Evolutionary conservation across 495 filamentous ascomycete species (phyloP), one percentile per base, ranked within the genome.

Genomic region (Lophiotrema nucula): DNA sequence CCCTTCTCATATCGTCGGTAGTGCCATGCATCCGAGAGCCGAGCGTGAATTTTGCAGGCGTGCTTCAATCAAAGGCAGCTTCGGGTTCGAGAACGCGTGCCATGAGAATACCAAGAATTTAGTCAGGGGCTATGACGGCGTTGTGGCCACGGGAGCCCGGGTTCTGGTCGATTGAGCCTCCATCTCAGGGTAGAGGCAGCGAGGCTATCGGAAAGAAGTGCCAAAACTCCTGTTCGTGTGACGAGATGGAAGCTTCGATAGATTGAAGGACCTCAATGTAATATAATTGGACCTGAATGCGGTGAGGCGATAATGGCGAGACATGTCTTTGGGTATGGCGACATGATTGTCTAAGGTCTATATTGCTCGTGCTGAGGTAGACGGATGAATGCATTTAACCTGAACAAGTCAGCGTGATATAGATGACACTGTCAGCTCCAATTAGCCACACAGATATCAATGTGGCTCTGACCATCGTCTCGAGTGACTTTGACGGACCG

Each of bases 131-230:
- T 5, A 48, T 49, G 43, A 53, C 49, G 49, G 22, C n/a, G 4
- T 47, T n/a, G n/a, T 23, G 16, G 43, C 16, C 27, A 43, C 50
- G 18, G 15, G 13, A 54, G 25, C 25, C 57, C 50, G 57, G 57
- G 57, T 53, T 60, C 25, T 43, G 57, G 50, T 54, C 50, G 43
- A 16, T 56, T 54, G 57, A 60, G 57, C 49, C 57, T 53, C 57
- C 23, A 28, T 6, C 27, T n/a, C 39, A 41, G 35, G 51, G 47
- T n/a, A 27, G 1, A 44, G 23, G 38, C 45, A 44, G 31, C 11
- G 38, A 48, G 39, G 27, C 22, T 44, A 33, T 19, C 58, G 45
- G 19, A 46, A 33, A 42, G 18, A 39, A 22, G 5, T 21, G 46
- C 35, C 8, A 49, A 16, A 19, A n/a, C 13, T 19, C 13, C 21